These are phyloP conservation scores for Lipomyces yamadae DNA, from an alignment of 805 yeast genomes.

Conservation along the genomic window DNA sequence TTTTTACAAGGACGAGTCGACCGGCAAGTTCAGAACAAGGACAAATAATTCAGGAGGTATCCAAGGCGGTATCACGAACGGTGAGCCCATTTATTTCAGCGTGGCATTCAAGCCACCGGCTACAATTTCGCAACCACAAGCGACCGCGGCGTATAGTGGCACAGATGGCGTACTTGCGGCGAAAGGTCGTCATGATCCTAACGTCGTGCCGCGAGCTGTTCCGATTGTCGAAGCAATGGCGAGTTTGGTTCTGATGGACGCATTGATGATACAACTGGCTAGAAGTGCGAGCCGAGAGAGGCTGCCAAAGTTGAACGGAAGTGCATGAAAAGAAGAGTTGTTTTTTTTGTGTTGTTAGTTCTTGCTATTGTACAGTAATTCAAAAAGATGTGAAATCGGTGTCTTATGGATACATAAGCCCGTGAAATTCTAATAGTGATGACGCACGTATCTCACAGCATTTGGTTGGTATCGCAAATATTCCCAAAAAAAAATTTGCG, in stretches of 20 bases:
- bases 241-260: slow-evolving; percentile 90
- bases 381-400: not conserved
- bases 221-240: slow-evolving; percentile 99
- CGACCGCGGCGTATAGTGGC: slow-evolving; percentile 88
- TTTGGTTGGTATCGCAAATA: not conserved
- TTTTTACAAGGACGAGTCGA: slow-evolving; percentile 64
- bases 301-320: slow-evolving; percentile 12
- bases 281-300: slow-evolving; percentile 61
- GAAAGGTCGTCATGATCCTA: slow-evolving; percentile 98
- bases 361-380: not conserved
- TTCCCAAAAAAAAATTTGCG: not conserved
- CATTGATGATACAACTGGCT: slow-evolving; percentile 80
- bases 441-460: not conserved
- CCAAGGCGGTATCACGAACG: slow-evolving; percentile 97
- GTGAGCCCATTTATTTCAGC: slow-evolving; percentile 91
- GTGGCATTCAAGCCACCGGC: slow-evolving; percentile 99
- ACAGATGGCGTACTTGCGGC: slow-evolving; percentile 87
- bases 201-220: slow-evolving; percentile 97
- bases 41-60: slow-evolving; percentile 96
- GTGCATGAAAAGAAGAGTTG: not conserved
- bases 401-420: not conserved
- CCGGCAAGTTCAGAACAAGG: slow-evolving; percentile 73
- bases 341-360: no score
- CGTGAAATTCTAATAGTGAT: not conserved
- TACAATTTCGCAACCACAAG: slow-evolving; percentile 91